Evolutionary conservation across 1,284 basidiomycete species (phyloP), one percentile per base, ranked within the genome.

Genomic region (Marasmius fiardii): DNA sequence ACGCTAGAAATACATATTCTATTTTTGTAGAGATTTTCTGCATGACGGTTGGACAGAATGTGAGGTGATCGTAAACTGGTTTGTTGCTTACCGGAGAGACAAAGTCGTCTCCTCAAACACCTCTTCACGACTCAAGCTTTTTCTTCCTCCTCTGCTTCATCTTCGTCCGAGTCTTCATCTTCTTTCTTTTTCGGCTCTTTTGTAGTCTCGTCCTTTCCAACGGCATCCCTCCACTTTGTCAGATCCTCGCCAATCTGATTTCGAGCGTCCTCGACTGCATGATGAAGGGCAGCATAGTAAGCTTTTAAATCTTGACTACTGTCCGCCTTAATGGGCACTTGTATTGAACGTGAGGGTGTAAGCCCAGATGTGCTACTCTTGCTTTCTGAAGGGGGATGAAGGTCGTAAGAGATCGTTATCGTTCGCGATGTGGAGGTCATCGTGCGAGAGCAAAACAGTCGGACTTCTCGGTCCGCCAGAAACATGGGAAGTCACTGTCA

Each of bases 191-290:
- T 75, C 1, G 73, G 75, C 49, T 80, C 78, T 59, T 79, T 82
- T n/a, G 62, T 73, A 58, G 78, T 64, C 66, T 90, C 87, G 12
- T 69, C 65, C 41, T 77, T 83, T 10, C 86, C 85, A 6, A 88
- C 81, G 3, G 77, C 76, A 67, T 90, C 86, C 63, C 83, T 77
- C 88, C 87, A 90, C 2, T 66, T 73, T 0, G 88, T 89, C 64
- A 90, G 65, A 58, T 86, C 83, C 51, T 80, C 76, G 12, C 88
- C 87, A 16, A 87, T 59, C 26, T 74, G 69, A 48, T 72, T 71
- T 60, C 74, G 82, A 20, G 83, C 84, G 34, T 72, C 68, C 26
- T 70, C 69, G 41, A 88, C 72, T n/a, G 81, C 74, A 12, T 64
- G 67, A 58, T 76, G 73, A 45, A 90, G 65, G 4, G 69, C 69